Evolutionary conservation across 352 stramenopile genomes (phyloP), one percentile per base, ranked within the genome.

Genomic region (Pythium volutum): DNA sequence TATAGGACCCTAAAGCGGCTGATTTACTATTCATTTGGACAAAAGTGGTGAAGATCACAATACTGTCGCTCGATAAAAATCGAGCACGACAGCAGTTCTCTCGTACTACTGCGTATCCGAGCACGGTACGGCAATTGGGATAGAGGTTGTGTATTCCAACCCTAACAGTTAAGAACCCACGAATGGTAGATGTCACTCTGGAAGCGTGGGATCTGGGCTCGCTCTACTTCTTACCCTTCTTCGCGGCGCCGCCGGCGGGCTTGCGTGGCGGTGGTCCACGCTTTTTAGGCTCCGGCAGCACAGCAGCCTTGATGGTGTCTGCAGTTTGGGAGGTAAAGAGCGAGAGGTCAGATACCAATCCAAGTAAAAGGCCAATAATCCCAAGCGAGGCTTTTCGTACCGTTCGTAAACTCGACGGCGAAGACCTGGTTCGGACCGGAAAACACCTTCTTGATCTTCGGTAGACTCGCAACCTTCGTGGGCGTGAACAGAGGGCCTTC

Each of bases 351-450:
- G n/a, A 42, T 9, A 55, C 20, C 16, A 5, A 31, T 43, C 11
- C 46, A 9, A 39, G 38, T 18, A 43, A 22, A 18, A 22, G 12
- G 3, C 9, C 41, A 29, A 31, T 6, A 29, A 48, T 9, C 6
- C n/a, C 12, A 5, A 22, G 38, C 7, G 38, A 22, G 38, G 1
- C 5, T 27, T 27, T 27, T 6, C 48, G n/a, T 36, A 91, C 79
- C 73, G 43, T 91, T 59, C 4, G 84, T 90, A 50, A 84, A 91
- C 68, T 93, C 84, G 56, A 93, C 64, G 10, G 75, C 81, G 52
- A 93, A 91, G 29, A 89, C 72, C 55, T 90, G 77, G 67, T 93
- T 91, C n/a, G 75, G 73, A 26, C 81, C 84, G 11, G 77, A 71
- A 31, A 73, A 79, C 38, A 93, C 25, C 41, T 87, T 85, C 59